Evolutionary conservation across 176 grass and related monocot species (phyloP).

Genomic region (Oryza rufipogon): DNA sequence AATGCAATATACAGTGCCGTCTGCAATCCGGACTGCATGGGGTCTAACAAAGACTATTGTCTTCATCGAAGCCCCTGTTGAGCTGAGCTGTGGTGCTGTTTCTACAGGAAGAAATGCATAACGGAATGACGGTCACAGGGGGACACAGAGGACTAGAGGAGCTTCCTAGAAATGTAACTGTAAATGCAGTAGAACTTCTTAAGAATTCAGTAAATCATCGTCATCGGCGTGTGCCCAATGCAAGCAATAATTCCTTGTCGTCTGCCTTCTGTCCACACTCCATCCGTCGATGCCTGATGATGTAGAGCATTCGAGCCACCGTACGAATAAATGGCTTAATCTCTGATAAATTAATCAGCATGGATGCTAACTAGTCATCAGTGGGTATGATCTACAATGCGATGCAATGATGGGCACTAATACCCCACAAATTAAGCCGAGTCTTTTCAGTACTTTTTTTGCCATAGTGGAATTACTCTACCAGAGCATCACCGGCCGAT

Average conservation of each 20-base stretch:
- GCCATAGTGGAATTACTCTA: not conserved
- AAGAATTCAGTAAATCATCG: not conserved
- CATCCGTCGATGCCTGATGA: constrained; percentile 23
- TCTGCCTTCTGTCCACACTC: not conserved
- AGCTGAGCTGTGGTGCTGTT: not conserved
- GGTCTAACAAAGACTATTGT: not conserved
- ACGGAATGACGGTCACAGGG: not conserved
- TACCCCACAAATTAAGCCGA: not conserved
- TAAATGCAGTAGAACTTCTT: not conserved
- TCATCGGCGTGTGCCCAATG: not conserved
- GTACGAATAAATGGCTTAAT: constrained; percentile 6
- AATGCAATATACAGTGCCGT: not conserved
- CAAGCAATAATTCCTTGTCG: constrained; percentile 17
- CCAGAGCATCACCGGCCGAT: not conserved
- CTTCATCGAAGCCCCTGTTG: not conserved
- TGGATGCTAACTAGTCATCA: not conserved
- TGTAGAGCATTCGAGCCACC: not conserved
- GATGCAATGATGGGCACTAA: not conserved
- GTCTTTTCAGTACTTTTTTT: not conserved
- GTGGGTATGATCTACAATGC: not conserved
- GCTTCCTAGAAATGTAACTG: not conserved
- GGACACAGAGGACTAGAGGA: not conserved
- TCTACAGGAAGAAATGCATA: not conserved
- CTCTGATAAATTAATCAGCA: not conserved
- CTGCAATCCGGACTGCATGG: not conserved